Evolutionary conservation across 805 yeast genomes (phyloP).

Genomic region (Ogataea allantospora): DNA sequence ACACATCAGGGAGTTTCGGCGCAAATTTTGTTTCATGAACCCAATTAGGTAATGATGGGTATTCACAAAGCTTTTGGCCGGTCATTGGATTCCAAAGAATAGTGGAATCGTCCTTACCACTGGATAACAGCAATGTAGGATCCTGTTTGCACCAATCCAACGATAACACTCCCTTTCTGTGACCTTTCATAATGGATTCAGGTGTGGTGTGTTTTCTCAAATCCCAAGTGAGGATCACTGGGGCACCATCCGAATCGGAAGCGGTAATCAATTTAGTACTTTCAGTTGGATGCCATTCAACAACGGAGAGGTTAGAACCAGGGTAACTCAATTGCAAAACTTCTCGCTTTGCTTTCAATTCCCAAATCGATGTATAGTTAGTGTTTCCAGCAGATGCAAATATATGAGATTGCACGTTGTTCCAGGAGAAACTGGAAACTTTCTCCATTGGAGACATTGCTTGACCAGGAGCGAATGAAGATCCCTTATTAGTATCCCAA

Average conservation of each 20-base stretch:
- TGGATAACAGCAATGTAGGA: conserved; percentile 72
- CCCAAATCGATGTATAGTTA: conserved; percentile 93
- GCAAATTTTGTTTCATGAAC: conserved; percentile 86
- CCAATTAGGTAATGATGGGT: conserved; percentile 94
- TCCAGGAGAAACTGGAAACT: conserved; percentile 84
- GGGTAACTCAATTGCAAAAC: conserved; percentile 80
- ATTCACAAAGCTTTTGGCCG: conserved; percentile 75
- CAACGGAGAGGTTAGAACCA: conserved; percentile 71
- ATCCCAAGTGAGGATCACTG: conserved; percentile 89
- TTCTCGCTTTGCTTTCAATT: conserved; percentile 80
- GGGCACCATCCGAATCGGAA: conserved; percentile 74
- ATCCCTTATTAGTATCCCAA: conserved; percentile 79
- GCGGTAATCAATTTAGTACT: conserved; percentile 88
- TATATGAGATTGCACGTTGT: conserved; percentile 75
- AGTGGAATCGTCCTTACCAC: conserved; percentile 89
- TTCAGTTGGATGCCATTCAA: conserved; percentile 93
- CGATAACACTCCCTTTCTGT: conserved; percentile 82
- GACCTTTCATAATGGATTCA: conserved; percentile 71
- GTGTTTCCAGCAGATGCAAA: conserved; percentile 86
- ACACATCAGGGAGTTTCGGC: conserved; percentile 81
- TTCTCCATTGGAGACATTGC: conserved; percentile 81
- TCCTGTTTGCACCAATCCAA: conserved; percentile 93
- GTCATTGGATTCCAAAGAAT: conserved; percentile 85
- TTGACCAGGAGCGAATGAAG: conserved; percentile 63
- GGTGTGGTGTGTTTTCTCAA: conserved; percentile 93